Conservation (phyloP, 208 protist genomes). For the Crithidia brevicula region DNA sequence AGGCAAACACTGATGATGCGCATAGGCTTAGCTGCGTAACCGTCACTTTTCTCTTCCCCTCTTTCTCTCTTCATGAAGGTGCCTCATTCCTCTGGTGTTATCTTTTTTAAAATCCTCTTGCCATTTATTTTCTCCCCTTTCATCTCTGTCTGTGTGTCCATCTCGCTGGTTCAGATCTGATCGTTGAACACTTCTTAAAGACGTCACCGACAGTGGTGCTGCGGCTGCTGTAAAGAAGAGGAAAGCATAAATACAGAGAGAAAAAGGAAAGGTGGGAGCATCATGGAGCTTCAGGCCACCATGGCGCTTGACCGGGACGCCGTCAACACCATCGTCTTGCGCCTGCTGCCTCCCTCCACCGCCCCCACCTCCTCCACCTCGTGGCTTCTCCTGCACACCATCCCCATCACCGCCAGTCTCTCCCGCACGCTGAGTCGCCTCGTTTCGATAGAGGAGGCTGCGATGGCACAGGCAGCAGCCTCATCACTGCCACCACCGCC, state of each 20-base stretch:
- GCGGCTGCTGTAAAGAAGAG: too few relatives aligned
- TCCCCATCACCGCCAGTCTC: slow-evolving; percentile 68
- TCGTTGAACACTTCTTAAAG: too few relatives aligned
- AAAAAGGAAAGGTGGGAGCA: too few relatives aligned
- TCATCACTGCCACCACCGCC: too few relatives aligned
- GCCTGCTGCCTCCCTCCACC: slow-evolving; percentile 35
- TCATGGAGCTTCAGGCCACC: slow-evolving; percentile 34
- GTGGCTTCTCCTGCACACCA: slow-evolving; percentile 69
- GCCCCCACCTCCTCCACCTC: slow-evolving; percentile 23
- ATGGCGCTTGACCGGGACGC: slow-evolving; percentile 70
- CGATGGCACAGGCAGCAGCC: neutral
- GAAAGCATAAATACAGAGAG: too few relatives aligned
- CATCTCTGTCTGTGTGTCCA: neutral
- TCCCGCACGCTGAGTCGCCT: slow-evolving; percentile 47
- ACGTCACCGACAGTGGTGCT: too few relatives aligned
- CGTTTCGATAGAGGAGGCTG: slow-evolving; percentile 27
- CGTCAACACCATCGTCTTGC: slow-evolving; percentile 41
- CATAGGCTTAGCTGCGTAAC: too few relatives aligned
- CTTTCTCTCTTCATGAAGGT: slow-evolving; percentile 9
- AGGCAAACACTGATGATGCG: too few relatives aligned
- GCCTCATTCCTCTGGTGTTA: too few relatives aligned
- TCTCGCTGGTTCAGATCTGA: too few relatives aligned
- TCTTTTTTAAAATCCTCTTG: too few relatives aligned
- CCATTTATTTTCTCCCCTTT: too few relatives aligned
- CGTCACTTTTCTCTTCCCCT: slow-evolving; percentile 2